A percentile compares a stretch with the other conserved stretches of the same genome.
Conservation (phyloP, 2,329 filamentous ascomycete species). For the Myriosclerotinia duriaeana region DNA sequence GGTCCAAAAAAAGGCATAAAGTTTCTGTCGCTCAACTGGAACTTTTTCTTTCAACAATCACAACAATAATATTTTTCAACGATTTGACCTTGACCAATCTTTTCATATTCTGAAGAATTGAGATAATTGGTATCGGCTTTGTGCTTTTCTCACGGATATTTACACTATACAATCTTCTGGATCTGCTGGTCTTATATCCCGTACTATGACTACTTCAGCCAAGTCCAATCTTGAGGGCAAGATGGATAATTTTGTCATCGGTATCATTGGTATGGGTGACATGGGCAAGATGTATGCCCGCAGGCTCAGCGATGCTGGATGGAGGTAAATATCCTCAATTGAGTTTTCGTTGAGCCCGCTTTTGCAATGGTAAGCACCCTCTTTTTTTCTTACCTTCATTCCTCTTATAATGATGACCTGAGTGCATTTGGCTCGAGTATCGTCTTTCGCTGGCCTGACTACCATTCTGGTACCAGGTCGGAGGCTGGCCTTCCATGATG, state of each 20-base stretch:
- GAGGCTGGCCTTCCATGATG: conserved; percentile 85
- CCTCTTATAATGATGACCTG: conserved; percentile 85
- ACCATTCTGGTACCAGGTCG: conserved; percentile 72
- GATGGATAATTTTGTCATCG: conserved; percentile 65
- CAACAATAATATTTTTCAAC: conserved; percentile 10
- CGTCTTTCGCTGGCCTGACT: conserved; percentile 59
- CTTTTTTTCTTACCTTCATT: conserved; percentile 36
- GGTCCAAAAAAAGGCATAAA: conserved; percentile 21
- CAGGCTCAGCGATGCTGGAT: conserved; percentile 83
- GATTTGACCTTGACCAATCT: neutral
- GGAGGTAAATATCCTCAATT: conserved; percentile 69
- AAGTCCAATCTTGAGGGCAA: conserved; percentile 23
- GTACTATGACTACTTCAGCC: conserved; percentile 19
- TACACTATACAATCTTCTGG: neutral
- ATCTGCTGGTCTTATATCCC: neutral
- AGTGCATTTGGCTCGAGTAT: conserved; percentile 99
- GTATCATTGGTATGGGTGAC: conserved; percentile 98
- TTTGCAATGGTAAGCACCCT: conserved; percentile 36
- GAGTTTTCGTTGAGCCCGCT: conserved; percentile 40
- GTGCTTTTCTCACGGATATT: neutral
- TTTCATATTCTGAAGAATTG: neutral
- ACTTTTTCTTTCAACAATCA: conserved; percentile 19
- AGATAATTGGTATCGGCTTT: neutral
- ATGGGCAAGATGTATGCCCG: conserved; percentile 99
- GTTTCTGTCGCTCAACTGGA: conserved; percentile 14